Evolutionary conservation across 2,329 filamentous ascomycete species (phyloP).

Genomic region (Aquanectria penicillioides): DNA sequence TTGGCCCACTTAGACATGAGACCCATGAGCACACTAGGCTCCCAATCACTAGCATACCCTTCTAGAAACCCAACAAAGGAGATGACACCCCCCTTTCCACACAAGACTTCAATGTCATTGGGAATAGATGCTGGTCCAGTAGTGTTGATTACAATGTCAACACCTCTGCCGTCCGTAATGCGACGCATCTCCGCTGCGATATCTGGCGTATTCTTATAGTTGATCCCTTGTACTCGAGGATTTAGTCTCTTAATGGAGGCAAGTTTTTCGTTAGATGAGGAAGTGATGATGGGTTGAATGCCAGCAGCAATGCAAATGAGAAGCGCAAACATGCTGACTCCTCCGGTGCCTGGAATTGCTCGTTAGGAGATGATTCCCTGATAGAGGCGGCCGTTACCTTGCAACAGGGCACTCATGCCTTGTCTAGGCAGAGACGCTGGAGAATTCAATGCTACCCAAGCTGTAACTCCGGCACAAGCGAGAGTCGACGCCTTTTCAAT

Average conservation of each 20-base stretch:
- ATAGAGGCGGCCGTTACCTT: no score
- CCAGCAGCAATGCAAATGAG: conserved; percentile 37
- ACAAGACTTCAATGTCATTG: conserved; percentile 25
- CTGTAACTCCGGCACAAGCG: conserved; percentile 3
- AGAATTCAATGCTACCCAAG: not conserved
- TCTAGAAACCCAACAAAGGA: conserved; percentile 3
- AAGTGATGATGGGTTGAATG: conserved; percentile 41
- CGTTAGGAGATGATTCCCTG: not conserved
- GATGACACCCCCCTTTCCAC: not conserved
- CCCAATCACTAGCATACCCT: not conserved
- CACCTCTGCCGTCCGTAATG: conserved; percentile 38
- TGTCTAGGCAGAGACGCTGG: not conserved
- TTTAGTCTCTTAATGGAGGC: conserved; percentile 31
- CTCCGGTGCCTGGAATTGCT: conserved; percentile 22
- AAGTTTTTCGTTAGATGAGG: conserved; percentile 42
- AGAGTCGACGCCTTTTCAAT: not conserved
- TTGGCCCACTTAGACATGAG: conserved; percentile 1
- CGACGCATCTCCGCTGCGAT: conserved; percentile 25
- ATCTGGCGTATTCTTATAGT: conserved; percentile 33
- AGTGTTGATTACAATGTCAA: conserved; percentile 42
- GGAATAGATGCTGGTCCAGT: conserved; percentile 32
- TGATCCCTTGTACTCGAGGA: conserved; percentile 31
- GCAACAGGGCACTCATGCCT: not conserved
- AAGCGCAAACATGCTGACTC: conserved; percentile 41
- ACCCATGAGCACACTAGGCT: not conserved